Conservation (phyloP, 768 basidiomycete genomes). For the Fomitopsis pulvina region DNA sequence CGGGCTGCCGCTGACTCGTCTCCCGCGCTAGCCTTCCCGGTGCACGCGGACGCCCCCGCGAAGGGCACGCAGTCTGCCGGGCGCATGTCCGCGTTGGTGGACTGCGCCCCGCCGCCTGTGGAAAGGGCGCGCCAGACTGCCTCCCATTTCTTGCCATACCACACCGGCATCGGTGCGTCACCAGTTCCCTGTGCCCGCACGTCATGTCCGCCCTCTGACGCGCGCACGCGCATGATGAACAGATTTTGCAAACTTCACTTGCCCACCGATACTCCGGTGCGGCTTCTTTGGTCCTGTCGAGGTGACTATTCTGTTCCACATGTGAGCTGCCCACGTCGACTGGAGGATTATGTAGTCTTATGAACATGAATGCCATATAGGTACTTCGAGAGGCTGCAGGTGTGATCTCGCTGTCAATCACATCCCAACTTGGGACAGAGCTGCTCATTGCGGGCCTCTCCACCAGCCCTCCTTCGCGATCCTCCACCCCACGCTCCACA, state of each 20-base stretch:
- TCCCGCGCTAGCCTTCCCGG: neutral
- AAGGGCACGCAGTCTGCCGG: neutral
- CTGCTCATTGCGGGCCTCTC: conserved; percentile 19
- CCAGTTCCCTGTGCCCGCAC: neutral
- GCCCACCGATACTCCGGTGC: neutral
- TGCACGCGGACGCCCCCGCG: neutral
- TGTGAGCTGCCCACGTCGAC: conserved; percentile 41
- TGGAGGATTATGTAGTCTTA: neutral
- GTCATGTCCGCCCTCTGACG: neutral
- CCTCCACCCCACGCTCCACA: conserved; percentile 44
- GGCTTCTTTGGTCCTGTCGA: neutral
- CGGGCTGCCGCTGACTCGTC: no score
- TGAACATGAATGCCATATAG: conserved; percentile 21
- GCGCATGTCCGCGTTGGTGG: neutral
- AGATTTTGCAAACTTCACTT: neutral
- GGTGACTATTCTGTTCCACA: conserved; percentile 31
- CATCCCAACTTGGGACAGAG: conserved; percentile 8
- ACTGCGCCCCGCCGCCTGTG: neutral
- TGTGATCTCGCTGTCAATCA: conserved; percentile 14
- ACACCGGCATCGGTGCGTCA: neutral
- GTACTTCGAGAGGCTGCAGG: conserved; percentile 44
- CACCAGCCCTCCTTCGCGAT: conserved; percentile 45
- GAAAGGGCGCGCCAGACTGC: neutral
- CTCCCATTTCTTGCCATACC: neutral
- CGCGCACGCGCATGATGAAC: neutral